Percentiles rank a stretch among this genome's conserved stretches.
Evolutionary conservation across 1,284 basidiomycete genomes (phyloP).

Genomic region (Sanghuangporus weigelae): DNA sequence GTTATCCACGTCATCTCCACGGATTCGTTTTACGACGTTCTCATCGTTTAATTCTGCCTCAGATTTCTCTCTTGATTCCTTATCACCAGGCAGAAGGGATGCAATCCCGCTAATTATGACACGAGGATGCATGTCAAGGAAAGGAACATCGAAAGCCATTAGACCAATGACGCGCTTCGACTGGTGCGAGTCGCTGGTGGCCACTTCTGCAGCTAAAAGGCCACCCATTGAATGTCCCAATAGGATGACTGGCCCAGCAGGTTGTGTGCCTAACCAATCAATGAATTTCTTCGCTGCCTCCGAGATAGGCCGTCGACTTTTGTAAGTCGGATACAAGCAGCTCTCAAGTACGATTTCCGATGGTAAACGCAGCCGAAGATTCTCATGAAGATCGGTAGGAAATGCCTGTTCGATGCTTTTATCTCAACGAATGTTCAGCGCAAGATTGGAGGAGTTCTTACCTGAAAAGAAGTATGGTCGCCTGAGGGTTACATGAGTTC

Average conservation of each 20-base stretch:
- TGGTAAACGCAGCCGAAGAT: slow-evolving; percentile 18
- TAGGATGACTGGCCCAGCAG: slow-evolving; percentile 48
- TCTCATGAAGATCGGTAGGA: slow-evolving; percentile 26
- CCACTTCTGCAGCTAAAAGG: slow-evolving; percentile 49
- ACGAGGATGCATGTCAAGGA: slow-evolving; percentile 55
- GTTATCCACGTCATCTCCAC: neutral
- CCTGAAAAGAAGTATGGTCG: slow-evolving; percentile 29
- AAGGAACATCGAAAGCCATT: slow-evolving; percentile 51
- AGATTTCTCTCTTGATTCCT: slow-evolving; percentile 24
- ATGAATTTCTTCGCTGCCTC: slow-evolving; percentile 23
- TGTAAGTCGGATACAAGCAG: slow-evolving; percentile 28
- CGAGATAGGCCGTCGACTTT: slow-evolving; percentile 23
- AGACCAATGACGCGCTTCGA: slow-evolving; percentile 45
- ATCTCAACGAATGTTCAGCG: neutral
- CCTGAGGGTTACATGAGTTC: slow-evolving; percentile 15
- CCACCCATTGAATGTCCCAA: slow-evolving; percentile 57
- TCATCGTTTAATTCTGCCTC: slow-evolving; percentile 42
- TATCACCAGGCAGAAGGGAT: slow-evolving; percentile 40
- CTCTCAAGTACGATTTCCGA: slow-evolving; percentile 19
- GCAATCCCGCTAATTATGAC: slow-evolving; percentile 52
- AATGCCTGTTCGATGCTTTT: slow-evolving; percentile 18
- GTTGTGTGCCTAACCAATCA: slow-evolving; percentile 39
- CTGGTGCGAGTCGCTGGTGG: slow-evolving; percentile 31
- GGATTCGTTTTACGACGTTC: neutral
- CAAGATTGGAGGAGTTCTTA: neutral